phyloP scores from a whole-genome alignment of 768 basidiomycete genomes.

The Auricularia sp. region DNA sequence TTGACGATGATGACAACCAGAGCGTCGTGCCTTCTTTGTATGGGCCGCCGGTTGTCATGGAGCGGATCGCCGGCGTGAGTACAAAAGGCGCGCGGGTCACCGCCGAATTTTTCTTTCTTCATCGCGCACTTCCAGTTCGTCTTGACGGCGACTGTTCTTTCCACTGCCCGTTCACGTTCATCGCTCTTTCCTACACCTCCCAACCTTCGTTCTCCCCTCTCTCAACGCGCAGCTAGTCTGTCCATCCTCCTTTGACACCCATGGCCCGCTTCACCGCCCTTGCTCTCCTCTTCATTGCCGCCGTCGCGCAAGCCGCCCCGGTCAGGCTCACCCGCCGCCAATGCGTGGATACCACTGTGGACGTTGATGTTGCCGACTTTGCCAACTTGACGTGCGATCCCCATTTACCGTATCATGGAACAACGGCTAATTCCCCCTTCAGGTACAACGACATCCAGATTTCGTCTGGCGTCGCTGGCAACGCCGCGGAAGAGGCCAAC shows the following conservation, averaged over 20 bases:
- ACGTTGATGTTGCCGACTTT: neutral
- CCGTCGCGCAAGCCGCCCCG: neutral
- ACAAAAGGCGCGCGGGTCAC: neutral
- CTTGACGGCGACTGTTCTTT: conserved; percentile 1
- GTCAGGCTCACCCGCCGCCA: neutral
- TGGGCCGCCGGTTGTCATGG: no score
- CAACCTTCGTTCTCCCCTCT: neutral
- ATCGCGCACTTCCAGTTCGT: conserved; percentile 1
- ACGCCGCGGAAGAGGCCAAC: conserved; percentile 26
- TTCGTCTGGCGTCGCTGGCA: conserved; percentile 27
- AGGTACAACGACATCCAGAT: conserved; percentile 35
- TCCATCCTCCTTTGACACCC: neutral
- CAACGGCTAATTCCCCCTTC: neutral
- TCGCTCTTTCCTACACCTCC: neutral
- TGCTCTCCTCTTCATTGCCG: neutral
- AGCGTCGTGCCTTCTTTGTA: no score
- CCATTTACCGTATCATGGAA: no score
- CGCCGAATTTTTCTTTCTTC: neutral
- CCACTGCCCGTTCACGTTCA: neutral
- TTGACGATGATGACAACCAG: no score
- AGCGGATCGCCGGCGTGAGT: neutral
- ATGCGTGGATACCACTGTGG: neutral
- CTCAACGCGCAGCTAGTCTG: conserved; percentile 1
- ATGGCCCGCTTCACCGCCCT: neutral
- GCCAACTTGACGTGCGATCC: neutral